Evolutionary conservation across 805 yeast genomes (phyloP).

Genomic region (Pichia deserticola): DNA sequence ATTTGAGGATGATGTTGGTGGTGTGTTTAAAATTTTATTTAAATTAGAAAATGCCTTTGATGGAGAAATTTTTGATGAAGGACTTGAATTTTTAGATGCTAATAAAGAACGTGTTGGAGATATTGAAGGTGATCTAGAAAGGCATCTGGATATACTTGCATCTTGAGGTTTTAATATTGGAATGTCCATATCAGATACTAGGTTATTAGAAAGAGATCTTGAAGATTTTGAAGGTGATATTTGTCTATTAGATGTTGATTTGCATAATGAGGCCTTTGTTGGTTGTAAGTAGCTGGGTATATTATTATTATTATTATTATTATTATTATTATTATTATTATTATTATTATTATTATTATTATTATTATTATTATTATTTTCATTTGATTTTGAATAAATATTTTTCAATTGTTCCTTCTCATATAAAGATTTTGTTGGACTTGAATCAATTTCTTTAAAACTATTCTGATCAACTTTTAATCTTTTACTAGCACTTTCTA

Average conservation of each 20-base stretch:
- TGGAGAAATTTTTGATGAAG: constrained; percentile 12
- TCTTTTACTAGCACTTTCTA: constrained; percentile 28
- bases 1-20: constrained; percentile 1
- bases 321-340: background rate
- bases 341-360: background rate
- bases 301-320: background rate
- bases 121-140: constrained; percentile 5
- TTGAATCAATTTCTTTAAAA: constrained; percentile 23
- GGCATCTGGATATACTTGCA: background rate
- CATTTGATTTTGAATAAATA: background rate
- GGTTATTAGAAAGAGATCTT: background rate
- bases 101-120: constrained; percentile 7
- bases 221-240: constrained; percentile 11
- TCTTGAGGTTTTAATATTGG: constrained; percentile 2
- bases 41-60: constrained; percentile 16
- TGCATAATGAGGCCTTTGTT: constrained; percentile 16
- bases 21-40: constrained; percentile 7
- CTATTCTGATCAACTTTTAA: constrained; percentile 18
- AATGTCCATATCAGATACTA: background rate
- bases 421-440: constrained; percentile 24
- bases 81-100: background rate
- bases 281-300: constrained; percentile 19
- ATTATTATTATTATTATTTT: background rate
- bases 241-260: constrained; percentile 5
- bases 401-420: constrained; percentile 20